These are phyloP conservation scores for Helianthus tuberosus DNA, from an alignment of 129 eudicot species.

Conservation along the genomic window DNA sequence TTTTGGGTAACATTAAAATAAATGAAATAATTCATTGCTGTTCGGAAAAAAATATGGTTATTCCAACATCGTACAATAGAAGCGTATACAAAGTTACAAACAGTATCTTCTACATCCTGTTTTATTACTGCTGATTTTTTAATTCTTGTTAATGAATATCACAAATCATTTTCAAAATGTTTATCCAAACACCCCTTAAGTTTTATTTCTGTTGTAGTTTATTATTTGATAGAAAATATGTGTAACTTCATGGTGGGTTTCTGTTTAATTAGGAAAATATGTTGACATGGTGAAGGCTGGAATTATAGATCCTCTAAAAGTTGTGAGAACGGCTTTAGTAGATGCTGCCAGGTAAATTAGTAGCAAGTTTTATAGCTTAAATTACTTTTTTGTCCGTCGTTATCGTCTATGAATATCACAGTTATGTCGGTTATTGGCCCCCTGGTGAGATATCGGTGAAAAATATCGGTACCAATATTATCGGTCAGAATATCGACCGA, in stretches of 20 bases:
- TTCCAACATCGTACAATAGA: neutral
- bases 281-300: constrained; percentile 91
- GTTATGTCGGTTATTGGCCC: no score
- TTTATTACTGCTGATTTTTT: neutral
- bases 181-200: neutral
- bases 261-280: constrained; percentile 53
- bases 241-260: constrained; percentile 10
- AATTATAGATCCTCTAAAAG: constrained; percentile 90
- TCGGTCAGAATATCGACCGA: no score
- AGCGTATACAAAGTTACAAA: neutral
- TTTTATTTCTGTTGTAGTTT: neutral
- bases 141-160: neutral
- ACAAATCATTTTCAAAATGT: neutral
- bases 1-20: neutral
- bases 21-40: no score
- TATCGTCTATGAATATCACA: no score
- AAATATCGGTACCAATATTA: no score
- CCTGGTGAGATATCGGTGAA: no score
- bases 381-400: no score
- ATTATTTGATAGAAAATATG: neutral
- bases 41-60: neutral
- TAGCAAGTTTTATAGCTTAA: no score
- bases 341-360: constrained; percentile 88
- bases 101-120: neutral
- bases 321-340: constrained; percentile 82